Base-by-base conservation (phyloP, 352 stramenopile species). In the Aphanomyces invadans region DNA sequence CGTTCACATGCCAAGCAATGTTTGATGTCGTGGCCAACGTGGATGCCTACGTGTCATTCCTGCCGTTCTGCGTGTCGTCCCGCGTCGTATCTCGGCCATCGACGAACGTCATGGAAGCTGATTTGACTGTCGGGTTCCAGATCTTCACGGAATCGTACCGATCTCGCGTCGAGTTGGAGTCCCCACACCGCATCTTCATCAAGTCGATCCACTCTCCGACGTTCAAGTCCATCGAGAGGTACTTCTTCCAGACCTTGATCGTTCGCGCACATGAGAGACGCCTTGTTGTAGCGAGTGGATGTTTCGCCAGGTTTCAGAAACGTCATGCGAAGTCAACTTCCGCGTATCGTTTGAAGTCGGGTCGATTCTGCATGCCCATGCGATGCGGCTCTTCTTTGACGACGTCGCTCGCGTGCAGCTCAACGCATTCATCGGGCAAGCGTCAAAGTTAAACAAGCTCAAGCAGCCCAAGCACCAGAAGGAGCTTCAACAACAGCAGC, bases 201-300 rank as follows among this genome's bases (percentile, higher is more conserved):
- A 88, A 86, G 60, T 80, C 84, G 17, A 89, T 92, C 42, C 79
- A 92, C 45, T 92, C 84, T 28, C 84, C 84, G 10, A 92, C 82
- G 31, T 92, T 92, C 67, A 92, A 92, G 71, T 80, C 80, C 52
- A 90, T 92, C 67, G 84, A 92, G 44, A 92, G 81, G 83, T 92
- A 54, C 0, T 69, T 57, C 17, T 63, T 10, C 28, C 25, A 21
- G 9, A 10, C n/a, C n/a, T 55, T 29, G 5, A 23, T 52, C 44
- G 44, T 25, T 4, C 9, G 38, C 17, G 9, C 9, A 45, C n/a
- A 63, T 26, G 10, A n/a, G 4, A 55, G 17, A 57, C 45, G 1
- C 21, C 49, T 33, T 51, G 28, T 12, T 25, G 17, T 55, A 89
- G 83, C 46, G 84, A 92, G 65, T 92, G 84, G 84, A 19, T 77